Evolutionary conservation across 2,329 filamentous ascomycete genomes (phyloP).

Genomic region (Penicillium concentricum): DNA sequence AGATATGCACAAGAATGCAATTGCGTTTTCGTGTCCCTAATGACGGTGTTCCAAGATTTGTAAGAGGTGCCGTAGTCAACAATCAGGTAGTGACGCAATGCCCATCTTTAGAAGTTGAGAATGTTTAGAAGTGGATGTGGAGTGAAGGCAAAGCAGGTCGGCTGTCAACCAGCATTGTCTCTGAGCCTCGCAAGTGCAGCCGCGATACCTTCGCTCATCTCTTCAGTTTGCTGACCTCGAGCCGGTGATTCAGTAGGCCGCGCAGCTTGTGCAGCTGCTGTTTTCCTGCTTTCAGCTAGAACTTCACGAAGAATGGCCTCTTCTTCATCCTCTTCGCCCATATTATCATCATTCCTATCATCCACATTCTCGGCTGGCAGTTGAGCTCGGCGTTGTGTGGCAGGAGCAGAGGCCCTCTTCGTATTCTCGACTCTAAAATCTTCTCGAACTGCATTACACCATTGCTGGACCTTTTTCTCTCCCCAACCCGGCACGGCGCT

Average conservation of each 20-base stretch:
- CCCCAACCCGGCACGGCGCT: conserved; percentile 88
- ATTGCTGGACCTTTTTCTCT: conserved; percentile 87
- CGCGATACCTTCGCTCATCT: conserved; percentile 58
- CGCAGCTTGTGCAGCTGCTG: conserved; percentile 13
- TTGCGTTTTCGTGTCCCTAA: neutral
- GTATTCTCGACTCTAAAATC: conserved; percentile 76
- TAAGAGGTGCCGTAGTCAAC: neutral
- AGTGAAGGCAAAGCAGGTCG: neutral
- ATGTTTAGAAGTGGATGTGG: neutral
- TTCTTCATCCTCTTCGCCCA: conserved; percentile 42
- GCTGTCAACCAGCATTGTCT: conserved; percentile 29
- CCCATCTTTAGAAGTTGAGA: neutral
- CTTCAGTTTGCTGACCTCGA: conserved; percentile 19
- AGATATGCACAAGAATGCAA: neutral
- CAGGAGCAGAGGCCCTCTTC: conserved; percentile 52
- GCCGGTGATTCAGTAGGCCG: neutral
- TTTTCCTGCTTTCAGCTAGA: conserved; percentile 24
- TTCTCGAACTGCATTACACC: conserved; percentile 78
- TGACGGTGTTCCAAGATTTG: neutral
- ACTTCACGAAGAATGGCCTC: conserved; percentile 45
- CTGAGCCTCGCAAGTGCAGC: conserved; percentile 59
- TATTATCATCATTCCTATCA: conserved; percentile 6
- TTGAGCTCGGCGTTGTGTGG: conserved; percentile 24
- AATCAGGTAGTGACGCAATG: neutral
- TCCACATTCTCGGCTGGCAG: conserved; percentile 9